Base-by-base conservation (phyloP, 23 red algal genomes). In the Gracilaria gracilis region DNA sequence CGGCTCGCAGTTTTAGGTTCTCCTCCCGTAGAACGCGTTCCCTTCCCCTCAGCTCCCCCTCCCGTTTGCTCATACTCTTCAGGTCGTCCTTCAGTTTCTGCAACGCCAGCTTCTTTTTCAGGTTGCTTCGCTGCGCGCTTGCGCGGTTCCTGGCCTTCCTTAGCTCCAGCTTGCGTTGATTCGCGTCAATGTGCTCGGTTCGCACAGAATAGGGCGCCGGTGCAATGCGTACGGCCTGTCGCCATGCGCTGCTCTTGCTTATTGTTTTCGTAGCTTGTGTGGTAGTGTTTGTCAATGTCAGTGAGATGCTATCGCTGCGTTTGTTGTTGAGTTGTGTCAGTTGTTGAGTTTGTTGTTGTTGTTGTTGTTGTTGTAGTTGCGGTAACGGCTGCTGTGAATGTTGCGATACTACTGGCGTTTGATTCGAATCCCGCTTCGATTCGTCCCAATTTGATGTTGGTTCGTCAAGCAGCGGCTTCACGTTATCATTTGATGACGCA, bases 81-180 rank as follows among this genome's bases (percentile, higher is more conserved):
- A 87, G 49, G 2, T 87, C 67, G 40, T 59, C 44, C 33, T 71
- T 73, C 61, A 87, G 38, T 32, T 46, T 75, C 48, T 87, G 62
- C n/a, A 73, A 27, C 66, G 62, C 51, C 21, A 87, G 42, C 49
- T 87, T 87, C 66, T 71, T 73, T 37, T 76, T 87, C n/a, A 87
- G 27, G 25, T 87, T 87, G 29, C 84, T 87, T 21, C 67, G 64
- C 84, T 67, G 62, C 31, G 84, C 84, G 24, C 62, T 71, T 20
- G 64, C 84, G 9, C 84, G 61, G 24, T 87, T 87, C 28, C 84
- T 35, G 35, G 65, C 62, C 46, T 74, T 73, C 3, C 84, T 6
- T 25, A 48, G 64, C 67, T 87, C 84, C 15, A 67, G 61, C 67
- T 76, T 75, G 8, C 46, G 40, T 58, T 71, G 65, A 31, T 51